Evolutionary conservation across 352 stramenopile species (phyloP), one percentile per base, ranked within the genome.

Genomic region (Paralagenidium karlingii): DNA sequence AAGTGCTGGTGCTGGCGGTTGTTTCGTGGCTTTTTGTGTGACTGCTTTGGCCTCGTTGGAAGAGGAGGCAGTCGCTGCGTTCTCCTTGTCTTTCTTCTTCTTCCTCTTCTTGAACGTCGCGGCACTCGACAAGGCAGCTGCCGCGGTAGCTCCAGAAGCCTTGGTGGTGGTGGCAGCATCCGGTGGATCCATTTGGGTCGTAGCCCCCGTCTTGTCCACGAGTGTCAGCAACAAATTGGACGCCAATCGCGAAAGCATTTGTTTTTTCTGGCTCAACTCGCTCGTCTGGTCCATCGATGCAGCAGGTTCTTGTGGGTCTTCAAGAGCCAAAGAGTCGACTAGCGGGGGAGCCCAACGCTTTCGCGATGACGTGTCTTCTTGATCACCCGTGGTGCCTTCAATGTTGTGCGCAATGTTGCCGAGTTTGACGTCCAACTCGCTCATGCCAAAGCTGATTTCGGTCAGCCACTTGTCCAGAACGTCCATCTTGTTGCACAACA

Each of bases 371-470:
- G 11, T 16, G 6, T 24, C 20, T 25, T 68, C 43, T 3, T 45
- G 21, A 9, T 58, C 45, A 6, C 68, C 55, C 1, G 63, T 53
- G 10, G 65, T 79, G n/a, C 73, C 73, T 38, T 87, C 73, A 25
- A 84, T 87, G 43, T 84, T 87, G 45, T 87, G 73, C 8, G 73
- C 73, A 20, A 87, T 87, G 27, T 81, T 87, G 18, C 70, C 57
- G 25, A 87, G 51, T 43, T 83, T 74, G 15, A 73, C 52, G 50
- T 87, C 73, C 19, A 87, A 45, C 40, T 87, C 73, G 2, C 63
- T 77, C 62, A 87, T 82, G 2, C 73, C 69, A 15, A 68, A 82
- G 44, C 63, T 77, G 31, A 87, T 70, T 12, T 81, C 68, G 6
- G 64, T 82, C 21, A 87, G 47, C 69, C 69, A 87, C 18, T 55